phyloP scores from a whole-genome alignment of 495 filamentous ascomycete genomes.

The Copromyces sp. region DNA sequence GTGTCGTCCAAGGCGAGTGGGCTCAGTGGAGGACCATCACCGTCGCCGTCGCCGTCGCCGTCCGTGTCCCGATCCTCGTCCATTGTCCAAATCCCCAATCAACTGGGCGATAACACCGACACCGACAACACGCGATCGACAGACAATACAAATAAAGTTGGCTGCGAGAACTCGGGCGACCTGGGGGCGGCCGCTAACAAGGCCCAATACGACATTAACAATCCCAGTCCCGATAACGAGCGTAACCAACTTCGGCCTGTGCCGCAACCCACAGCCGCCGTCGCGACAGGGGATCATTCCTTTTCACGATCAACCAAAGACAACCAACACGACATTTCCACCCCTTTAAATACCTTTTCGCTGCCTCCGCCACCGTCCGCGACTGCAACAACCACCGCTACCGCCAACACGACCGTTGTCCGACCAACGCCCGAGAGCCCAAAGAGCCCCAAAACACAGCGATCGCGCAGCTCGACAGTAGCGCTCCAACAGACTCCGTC shows the following conservation, averaged over 20 bases:
- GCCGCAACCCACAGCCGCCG: conserved; percentile 9
- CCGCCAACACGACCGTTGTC: conserved; percentile 8
- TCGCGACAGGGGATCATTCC: not conserved
- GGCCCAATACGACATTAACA: not conserved
- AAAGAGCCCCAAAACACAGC: conserved; percentile 13
- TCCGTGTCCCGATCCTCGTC: conserved; percentile 2
- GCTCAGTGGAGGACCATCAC: not conserved
- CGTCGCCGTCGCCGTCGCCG: conserved; percentile 12
- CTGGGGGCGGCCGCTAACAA: not conserved
- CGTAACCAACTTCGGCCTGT: not conserved
- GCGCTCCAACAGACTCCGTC: conserved; percentile 28
- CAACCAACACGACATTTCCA: not conserved
- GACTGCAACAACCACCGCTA: not conserved
- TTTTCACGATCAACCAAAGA: not conserved
- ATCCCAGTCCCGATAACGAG: not conserved
- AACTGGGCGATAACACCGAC: not conserved
- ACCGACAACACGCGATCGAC: not conserved
- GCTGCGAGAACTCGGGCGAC: not conserved
- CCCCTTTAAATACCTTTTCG: not conserved
- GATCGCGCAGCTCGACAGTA: conserved; percentile 8
- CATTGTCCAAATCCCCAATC: not conserved
- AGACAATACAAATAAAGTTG: not conserved
- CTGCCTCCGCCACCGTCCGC: not conserved
- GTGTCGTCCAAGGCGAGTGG: conserved; percentile 2
- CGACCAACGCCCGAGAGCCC: conserved; percentile 14